phyloP scores from a whole-genome alignment of 768 basidiomycete genomes.

The Tulasnella sp. region DNA sequence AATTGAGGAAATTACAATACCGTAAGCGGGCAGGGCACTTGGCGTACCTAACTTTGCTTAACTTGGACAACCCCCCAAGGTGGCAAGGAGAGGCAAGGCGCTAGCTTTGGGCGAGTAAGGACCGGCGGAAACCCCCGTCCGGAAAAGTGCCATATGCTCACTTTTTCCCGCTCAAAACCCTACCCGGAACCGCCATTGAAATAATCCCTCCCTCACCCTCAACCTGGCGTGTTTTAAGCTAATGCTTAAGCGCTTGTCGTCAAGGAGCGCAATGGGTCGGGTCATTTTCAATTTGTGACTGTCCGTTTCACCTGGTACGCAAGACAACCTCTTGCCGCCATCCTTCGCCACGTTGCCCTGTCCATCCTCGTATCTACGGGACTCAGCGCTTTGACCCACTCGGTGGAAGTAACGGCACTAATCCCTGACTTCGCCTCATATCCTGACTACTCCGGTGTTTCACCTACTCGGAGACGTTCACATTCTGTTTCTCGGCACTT shows the following conservation, averaged over 20 bases:
- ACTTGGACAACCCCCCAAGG: not conserved
- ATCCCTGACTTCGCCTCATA: not conserved
- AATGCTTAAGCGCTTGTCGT: not conserved
- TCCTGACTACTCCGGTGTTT: not conserved
- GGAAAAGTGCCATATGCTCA: constrained; percentile 4
- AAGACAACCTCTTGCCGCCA: not conserved
- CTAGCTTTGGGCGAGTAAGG: not conserved
- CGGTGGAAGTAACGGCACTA: not conserved
- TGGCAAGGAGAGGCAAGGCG: constrained; percentile 8
- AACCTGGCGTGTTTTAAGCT: not conserved
- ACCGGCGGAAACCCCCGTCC: not conserved
- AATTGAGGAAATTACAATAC: constrained; percentile 11
- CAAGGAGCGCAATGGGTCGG: not conserved
- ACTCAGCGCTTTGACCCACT: not conserved
- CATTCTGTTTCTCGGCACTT: not conserved
- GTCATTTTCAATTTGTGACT: not conserved
- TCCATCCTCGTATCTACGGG: not conserved
- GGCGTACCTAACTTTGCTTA: not conserved
- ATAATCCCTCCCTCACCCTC: not conserved
- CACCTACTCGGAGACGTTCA: constrained; percentile 2
- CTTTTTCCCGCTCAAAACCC: not conserved
- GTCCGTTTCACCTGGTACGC: not conserved
- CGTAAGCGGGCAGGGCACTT: not conserved
- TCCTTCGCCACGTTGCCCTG: not conserved
- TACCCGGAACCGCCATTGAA: not conserved